These are phyloP conservation scores for Cucurbita ficifolia DNA, from an alignment of 306 rosid genomes.

Conservation along the genomic window DNA sequence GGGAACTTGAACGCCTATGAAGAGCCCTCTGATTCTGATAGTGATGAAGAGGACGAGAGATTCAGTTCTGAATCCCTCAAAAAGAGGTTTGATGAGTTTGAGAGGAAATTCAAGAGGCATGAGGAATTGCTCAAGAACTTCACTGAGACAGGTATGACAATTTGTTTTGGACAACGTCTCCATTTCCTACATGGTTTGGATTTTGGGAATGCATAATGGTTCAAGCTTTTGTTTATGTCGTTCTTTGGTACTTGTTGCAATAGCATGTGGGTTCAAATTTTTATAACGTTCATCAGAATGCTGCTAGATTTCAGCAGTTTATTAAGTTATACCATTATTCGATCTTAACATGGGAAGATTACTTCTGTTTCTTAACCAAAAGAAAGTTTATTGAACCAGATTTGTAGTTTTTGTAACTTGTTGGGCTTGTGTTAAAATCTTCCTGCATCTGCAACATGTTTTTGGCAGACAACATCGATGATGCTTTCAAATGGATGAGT, in stretches of 20 bases:
- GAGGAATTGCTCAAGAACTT: slow-evolving; percentile 45
- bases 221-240: not conserved
- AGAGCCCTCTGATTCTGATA: slow-evolving; percentile 74
- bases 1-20: slow-evolving; percentile 24
- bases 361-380: not conserved
- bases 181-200: not conserved
- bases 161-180: not conserved
- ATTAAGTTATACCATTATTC: not conserved
- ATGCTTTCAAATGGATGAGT: slow-evolving; percentile 66
- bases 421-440: not conserved
- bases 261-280: not conserved
- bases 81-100: slow-evolving; percentile 29
- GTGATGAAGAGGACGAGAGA: slow-evolving; percentile 54
- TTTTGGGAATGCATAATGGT: not conserved
- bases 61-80: slow-evolving; percentile 23
- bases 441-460: not conserved
- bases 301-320: not conserved
- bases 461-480: slow-evolving; percentile 53
- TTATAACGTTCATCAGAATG: not conserved
- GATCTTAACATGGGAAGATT: not conserved
- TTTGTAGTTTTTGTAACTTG: not conserved
- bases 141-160: slow-evolving; percentile 26
- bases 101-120: slow-evolving; percentile 53
- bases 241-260: not conserved
- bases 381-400: not conserved